These are phyloP conservation scores for Coleophoma cylindrospora DNA, from an alignment of 2,329 filamentous ascomycete genomes.

Conservation along the genomic window DNA sequence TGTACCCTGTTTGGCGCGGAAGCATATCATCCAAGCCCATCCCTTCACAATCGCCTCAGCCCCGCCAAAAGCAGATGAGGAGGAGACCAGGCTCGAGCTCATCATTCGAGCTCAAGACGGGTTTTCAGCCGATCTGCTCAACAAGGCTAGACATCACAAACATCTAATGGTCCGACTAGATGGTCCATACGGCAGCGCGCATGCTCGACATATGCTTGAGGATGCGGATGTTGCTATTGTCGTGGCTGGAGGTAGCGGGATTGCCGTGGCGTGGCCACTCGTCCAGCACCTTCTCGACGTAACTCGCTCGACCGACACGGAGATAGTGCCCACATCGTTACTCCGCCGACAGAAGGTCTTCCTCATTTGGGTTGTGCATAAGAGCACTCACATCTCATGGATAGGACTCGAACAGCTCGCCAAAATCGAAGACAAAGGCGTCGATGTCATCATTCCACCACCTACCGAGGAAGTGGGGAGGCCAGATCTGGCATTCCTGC, in stretches of 20 bases:
- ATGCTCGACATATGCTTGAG: constrained; percentile 47
- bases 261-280: constrained; percentile 59
- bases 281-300: constrained; percentile 41
- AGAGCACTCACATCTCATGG: constrained; percentile 48
- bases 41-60: constrained; percentile 63
- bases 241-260: constrained; percentile 59
- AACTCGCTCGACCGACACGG: constrained; percentile 10
- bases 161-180: constrained; percentile 49
- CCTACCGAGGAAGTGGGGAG: constrained; percentile 48
- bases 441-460: constrained; percentile 47
- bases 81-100: constrained; percentile 48
- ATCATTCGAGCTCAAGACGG: constrained; percentile 55
- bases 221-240: constrained; percentile 44
- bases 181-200: constrained; percentile 57
- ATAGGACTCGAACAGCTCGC: constrained; percentile 41
- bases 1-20: constrained; percentile 46
- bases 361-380: constrained; percentile 56
- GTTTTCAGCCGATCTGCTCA: constrained; percentile 52
- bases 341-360: constrained; percentile 32
- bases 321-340: constrained; percentile 17
- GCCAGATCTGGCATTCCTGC: constrained; percentile 42
- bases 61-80: constrained; percentile 34
- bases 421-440: constrained; percentile 42
- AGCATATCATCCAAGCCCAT: constrained; percentile 53
- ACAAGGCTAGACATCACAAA: constrained; percentile 39